Evolutionary conservation across 1,139 yeast species (phyloP).

Genomic region (Candida mesenterica): DNA sequence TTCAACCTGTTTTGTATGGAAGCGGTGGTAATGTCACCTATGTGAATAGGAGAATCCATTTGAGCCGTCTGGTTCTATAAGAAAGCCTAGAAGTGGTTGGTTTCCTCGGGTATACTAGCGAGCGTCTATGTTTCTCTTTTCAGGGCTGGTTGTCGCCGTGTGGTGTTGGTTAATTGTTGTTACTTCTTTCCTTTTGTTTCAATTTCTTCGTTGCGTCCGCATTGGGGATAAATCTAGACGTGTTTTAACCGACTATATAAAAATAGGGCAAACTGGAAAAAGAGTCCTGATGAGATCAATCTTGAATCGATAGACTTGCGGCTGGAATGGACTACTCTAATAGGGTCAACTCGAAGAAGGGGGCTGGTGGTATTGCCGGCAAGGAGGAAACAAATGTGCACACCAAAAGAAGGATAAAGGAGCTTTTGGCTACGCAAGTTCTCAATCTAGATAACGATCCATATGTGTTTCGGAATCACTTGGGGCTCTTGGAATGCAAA

Average conservation of each 20-base stretch:
- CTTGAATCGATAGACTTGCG: background rate
- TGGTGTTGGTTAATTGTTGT: no score
- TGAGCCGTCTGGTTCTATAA: constrained; percentile 1
- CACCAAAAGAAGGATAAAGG: constrained; percentile 60
- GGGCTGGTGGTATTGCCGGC: constrained; percentile 75
- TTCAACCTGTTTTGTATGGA: constrained; percentile 38
- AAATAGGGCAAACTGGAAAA: no score
- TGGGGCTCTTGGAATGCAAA: constrained; percentile 73
- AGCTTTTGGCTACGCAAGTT: constrained; percentile 58
- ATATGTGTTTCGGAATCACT: constrained; percentile 69
- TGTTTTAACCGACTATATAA: no score
- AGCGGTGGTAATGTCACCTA: constrained; percentile 45
- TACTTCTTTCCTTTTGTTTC: background rate
- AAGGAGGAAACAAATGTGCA: constrained; percentile 64
- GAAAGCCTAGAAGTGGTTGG: no score
- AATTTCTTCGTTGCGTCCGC: background rate
- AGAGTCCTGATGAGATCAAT: no score
- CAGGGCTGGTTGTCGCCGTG: no score
- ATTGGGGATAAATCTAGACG: constrained; percentile 1
- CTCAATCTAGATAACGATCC: constrained; percentile 74
- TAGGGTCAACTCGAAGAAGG: constrained; percentile 44
- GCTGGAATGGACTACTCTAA: constrained; percentile 44
- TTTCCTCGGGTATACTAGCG: no score
- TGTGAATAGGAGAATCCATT: constrained; percentile 49
- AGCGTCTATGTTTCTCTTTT: no score